phyloP scores from a whole-genome alignment of 306 rosid genomes.

The Datisca glomerata region DNA sequence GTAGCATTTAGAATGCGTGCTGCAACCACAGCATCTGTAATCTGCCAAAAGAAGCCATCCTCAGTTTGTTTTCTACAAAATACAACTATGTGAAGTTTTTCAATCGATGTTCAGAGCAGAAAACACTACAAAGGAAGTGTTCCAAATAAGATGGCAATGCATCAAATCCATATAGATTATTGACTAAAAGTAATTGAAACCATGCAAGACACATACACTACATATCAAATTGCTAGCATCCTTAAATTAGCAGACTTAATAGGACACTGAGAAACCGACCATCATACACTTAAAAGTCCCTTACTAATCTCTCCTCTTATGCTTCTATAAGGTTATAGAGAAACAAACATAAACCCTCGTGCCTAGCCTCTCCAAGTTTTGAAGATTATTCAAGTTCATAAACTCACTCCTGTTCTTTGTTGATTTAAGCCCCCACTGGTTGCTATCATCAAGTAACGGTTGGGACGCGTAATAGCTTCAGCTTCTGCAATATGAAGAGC shows the following conservation, averaged over 20 bases:
- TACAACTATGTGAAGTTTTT: too few relatives aligned
- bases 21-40: slow-evolving; percentile 93
- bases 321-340: too few relatives aligned
- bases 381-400: slow-evolving; percentile 11
- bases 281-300: too few relatives aligned
- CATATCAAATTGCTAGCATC: slow-evolving; percentile 1
- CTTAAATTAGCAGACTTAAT: not conserved
- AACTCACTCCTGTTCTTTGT: slow-evolving; percentile 91
- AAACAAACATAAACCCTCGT: too few relatives aligned
- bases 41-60: slow-evolving; percentile 41
- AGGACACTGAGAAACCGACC: too few relatives aligned
- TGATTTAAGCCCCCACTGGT: slow-evolving; percentile 99
- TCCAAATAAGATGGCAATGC: too few relatives aligned
- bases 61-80: slow-evolving; percentile 17
- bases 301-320: not conserved
- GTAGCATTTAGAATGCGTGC: slow-evolving; percentile 95
- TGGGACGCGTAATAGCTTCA: slow-evolving; percentile 33
- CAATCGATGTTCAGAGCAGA: too few relatives aligned
- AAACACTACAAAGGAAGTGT: too few relatives aligned
- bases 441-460: slow-evolving; percentile 76
- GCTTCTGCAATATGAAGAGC: slow-evolving; percentile 41
- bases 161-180: too few relatives aligned
- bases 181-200: not conserved
- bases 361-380: not conserved
- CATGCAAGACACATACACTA: not conserved